These are phyloP conservation scores for Triticum aestivum DNA, from an alignment of 176 grass and related monocot species.

Conservation along the genomic window DNA sequence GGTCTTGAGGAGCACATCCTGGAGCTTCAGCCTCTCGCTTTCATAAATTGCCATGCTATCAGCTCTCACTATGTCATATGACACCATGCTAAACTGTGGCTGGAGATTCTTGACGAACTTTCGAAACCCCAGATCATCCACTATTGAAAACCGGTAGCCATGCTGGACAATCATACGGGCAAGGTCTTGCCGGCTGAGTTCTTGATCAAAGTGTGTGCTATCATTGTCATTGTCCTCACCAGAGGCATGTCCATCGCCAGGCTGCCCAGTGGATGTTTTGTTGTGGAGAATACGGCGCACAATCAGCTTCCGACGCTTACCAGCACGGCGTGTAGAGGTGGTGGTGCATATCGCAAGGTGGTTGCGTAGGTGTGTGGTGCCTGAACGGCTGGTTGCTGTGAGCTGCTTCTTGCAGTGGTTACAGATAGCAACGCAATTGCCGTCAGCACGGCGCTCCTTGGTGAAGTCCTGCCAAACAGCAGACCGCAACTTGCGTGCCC, in stretches of 20 bases:
- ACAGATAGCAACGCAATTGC: constrained; percentile 84
- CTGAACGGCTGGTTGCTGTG: constrained; percentile 91
- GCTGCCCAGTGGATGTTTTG: constrained; percentile 26
- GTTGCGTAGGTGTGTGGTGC: constrained; percentile 90
- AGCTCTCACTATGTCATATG: constrained; percentile 66
- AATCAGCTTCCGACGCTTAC: constrained; percentile 82
- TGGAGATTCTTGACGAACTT: constrained; percentile 90
- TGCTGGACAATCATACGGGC: constrained; percentile 90
- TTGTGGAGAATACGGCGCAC: constrained; percentile 69
- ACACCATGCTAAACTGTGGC: constrained; percentile 86
- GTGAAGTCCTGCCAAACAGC: constrained; percentile 98
- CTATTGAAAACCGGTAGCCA: constrained; percentile 87
- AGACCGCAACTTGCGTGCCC: constrained; percentile 78
- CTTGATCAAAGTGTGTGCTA: constrained; percentile 74
- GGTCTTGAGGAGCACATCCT: constrained; percentile 54
- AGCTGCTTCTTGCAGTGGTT: constrained; percentile 99
- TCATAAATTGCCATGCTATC: constrained; percentile 97
- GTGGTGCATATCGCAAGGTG: constrained; percentile 86
- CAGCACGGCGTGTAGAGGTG: constrained; percentile 48
- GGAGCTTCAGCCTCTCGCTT: constrained; percentile 65
- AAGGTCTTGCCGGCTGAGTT: constrained; percentile 75
- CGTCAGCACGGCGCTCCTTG: constrained; percentile 77
- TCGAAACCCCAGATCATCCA: constrained; percentile 85
- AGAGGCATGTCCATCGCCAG: constrained; percentile 38
- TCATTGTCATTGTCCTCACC: constrained; percentile 39